phyloP scores from a whole-genome alignment of 768 basidiomycete genomes.

The Tulasnella sp. region DNA sequence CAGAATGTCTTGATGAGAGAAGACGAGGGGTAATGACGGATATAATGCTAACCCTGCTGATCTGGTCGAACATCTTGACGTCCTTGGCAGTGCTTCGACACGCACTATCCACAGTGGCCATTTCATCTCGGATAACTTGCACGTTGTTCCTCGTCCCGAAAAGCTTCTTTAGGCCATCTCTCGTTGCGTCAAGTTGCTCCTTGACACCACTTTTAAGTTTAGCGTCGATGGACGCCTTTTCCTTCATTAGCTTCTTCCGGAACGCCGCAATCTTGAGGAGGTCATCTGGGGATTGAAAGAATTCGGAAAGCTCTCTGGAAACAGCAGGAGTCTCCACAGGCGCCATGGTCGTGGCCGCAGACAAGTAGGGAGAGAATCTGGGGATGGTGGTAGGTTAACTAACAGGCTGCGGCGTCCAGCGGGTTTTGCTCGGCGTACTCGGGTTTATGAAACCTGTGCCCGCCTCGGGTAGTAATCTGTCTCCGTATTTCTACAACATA shows the following conservation, averaged over 20 bases:
- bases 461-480: not conserved
- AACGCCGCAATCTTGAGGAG: slow-evolving; percentile 85
- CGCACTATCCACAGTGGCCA: slow-evolving; percentile 75
- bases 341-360: slow-evolving; percentile 24
- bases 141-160: slow-evolving; percentile 76
- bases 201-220: slow-evolving; percentile 89
- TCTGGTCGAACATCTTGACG: slow-evolving; percentile 91
- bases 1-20: not conserved
- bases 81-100: slow-evolving; percentile 74
- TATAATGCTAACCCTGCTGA: slow-evolving; percentile 72
- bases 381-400: not conserved
- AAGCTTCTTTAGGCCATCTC: slow-evolving; percentile 83
- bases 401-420: not conserved
- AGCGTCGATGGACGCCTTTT: slow-evolving; percentile 91
- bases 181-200: slow-evolving; percentile 88
- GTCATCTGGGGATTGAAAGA: slow-evolving; percentile 91
- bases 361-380: not conserved
- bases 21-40: not conserved
- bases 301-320: slow-evolving; percentile 52
- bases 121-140: slow-evolving; percentile 82
- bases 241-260: slow-evolving; percentile 93
- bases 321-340: slow-evolving; percentile 23
- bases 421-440: not conserved
- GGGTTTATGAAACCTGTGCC: not conserved
- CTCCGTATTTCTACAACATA: too few species aligned